Percentiles rank a stretch among this genome's conserved stretches.
These are phyloP conservation scores for Besnoitia besnoiti DNA, from an alignment of 169 alveolate genomes.

Conservation along the genomic window DNA sequence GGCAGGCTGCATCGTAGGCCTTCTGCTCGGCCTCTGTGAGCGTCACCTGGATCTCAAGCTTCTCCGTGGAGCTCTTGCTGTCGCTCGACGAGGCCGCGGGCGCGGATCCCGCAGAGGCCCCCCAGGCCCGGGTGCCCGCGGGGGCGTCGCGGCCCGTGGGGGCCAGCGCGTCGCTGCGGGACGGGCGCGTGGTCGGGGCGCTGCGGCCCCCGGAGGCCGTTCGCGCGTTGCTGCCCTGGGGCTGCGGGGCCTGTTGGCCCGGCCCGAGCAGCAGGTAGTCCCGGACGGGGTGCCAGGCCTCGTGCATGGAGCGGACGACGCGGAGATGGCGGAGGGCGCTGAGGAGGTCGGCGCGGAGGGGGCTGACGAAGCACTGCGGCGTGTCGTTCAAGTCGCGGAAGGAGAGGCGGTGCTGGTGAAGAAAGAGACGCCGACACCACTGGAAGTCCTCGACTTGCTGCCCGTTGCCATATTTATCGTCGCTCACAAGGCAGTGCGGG, in stretches of 20 bases:
- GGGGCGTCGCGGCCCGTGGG: background rate
- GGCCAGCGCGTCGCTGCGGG: background rate
- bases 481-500: conserved; percentile 33
- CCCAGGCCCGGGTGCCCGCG: background rate
- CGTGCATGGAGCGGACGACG: background rate
- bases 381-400: conserved; percentile 12
- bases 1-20: conserved; percentile 33
- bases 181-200: background rate
- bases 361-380: conserved; percentile 22
- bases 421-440: conserved; percentile 41
- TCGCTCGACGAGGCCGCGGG: background rate
- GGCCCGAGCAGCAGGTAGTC: background rate
- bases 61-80: background rate
- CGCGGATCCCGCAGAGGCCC: background rate
- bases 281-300: background rate
- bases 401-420: conserved; percentile 23
- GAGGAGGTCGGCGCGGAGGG: conserved; percentile 37
- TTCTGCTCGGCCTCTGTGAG: conserved; percentile 18
- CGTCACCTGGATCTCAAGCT: background rate
- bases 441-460: background rate
- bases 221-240: background rate
- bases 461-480: conserved; percentile 21
- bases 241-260: background rate
- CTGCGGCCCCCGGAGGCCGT: background rate
- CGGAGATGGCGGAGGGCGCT: conserved; percentile 11